Conservation (phyloP, 352 stramenopile species). For the Peronosclerospora sorghi region DNA sequence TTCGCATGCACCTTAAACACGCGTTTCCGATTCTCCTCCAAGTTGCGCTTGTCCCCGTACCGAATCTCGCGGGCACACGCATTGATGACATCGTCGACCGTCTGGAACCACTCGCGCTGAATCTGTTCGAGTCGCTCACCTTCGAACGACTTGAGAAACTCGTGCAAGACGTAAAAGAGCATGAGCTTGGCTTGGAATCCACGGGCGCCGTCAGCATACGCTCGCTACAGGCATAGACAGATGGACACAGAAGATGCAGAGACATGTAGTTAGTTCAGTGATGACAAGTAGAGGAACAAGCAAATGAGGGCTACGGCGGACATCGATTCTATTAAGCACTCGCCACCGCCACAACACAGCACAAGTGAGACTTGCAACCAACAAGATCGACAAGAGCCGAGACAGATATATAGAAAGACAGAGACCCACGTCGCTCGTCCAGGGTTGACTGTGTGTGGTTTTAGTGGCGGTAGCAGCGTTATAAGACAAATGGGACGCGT, state of each 20-base stretch:
- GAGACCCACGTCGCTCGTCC: neutral
- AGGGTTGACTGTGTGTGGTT: neutral
- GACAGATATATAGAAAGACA: neutral
- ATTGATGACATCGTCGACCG: conserved; percentile 66
- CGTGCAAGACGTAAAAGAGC: conserved; percentile 81
- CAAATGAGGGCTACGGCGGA: conserved; percentile 6
- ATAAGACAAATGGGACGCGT: conserved; percentile 6
- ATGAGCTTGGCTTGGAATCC: conserved; percentile 77
- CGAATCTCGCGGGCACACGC: conserved; percentile 58
- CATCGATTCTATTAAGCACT: conserved; percentile 25
- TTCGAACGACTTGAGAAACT: conserved; percentile 79
- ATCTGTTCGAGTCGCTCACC: conserved; percentile 40
- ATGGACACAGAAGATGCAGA: conserved; percentile 6
- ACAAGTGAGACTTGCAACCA: conserved; percentile 3
- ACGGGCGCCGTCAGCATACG: conserved; percentile 37
- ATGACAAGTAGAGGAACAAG: conserved; percentile 1
- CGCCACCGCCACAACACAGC: conserved; percentile 7
- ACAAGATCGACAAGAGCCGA: neutral
- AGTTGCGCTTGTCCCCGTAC: conserved; percentile 49
- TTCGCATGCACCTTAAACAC: conserved; percentile 79
- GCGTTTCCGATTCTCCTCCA: conserved; percentile 56
- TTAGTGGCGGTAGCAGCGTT: conserved; percentile 10
- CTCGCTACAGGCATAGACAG: conserved; percentile 24
- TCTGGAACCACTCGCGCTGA: conserved; percentile 73
- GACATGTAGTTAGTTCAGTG: conserved; percentile 10